phyloP scores from a whole-genome alignment of 2,329 filamentous ascomycete species.

The Alternaria alternata region DNA sequence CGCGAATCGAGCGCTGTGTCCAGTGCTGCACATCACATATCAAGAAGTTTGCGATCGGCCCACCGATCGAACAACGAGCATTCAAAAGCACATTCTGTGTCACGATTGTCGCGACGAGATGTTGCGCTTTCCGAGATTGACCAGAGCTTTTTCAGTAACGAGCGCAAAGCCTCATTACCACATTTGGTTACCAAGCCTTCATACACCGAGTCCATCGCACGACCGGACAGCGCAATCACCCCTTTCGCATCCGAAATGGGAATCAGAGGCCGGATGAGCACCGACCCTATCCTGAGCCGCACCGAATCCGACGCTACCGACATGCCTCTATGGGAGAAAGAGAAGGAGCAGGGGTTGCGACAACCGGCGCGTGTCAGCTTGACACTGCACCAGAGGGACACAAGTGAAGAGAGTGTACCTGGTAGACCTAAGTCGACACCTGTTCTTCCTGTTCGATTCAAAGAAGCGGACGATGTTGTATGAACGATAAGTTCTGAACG shows the following conservation, averaged over 20 bases:
- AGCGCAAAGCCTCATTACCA: not conserved
- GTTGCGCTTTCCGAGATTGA: not conserved
- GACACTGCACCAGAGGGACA: not conserved
- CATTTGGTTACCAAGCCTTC: not conserved
- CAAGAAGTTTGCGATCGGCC: slow-evolving; percentile 9
- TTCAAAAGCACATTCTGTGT: not conserved
- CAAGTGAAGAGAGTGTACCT: not conserved
- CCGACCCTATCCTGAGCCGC: not conserved
- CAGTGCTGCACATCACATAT: slow-evolving; percentile 8
- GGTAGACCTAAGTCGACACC: not conserved
- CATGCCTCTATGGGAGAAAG: not conserved
- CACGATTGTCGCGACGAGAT: not conserved
- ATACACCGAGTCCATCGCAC: slow-evolving; percentile 4
- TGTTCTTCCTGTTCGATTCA: not conserved
- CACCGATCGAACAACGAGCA: slow-evolving; percentile 1
- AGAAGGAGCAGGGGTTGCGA: not conserved
- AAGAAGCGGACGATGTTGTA: not conserved
- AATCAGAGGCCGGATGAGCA: not conserved
- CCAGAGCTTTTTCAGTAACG: not conserved
- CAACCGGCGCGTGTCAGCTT: not conserved
- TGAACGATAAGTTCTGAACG: not conserved
- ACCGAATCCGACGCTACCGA: not conserved
- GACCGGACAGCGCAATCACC: slow-evolving; percentile 9
- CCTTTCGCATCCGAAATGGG: not conserved
- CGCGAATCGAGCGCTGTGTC: not conserved